phyloP scores from a whole-genome alignment of 2,329 filamentous ascomycete species.

The Trichoderma koningiopsis region DNA sequence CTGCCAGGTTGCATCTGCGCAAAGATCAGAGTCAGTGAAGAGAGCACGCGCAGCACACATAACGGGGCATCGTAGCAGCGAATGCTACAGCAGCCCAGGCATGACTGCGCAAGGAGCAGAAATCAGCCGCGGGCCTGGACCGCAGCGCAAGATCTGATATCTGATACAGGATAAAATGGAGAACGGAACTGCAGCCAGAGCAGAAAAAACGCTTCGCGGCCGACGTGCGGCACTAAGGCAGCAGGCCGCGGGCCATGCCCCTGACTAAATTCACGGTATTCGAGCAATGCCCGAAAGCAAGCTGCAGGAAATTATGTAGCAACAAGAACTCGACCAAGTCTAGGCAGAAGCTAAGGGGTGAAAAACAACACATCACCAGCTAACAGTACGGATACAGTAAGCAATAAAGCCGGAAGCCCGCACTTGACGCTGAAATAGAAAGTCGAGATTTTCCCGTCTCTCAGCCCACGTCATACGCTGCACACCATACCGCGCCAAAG shows the following conservation, averaged over 20 bases:
- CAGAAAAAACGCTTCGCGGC: neutral
- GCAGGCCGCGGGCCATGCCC: neutral
- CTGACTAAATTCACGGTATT: neutral
- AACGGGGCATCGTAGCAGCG: neutral
- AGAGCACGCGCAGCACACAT: neutral
- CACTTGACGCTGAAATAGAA: neutral
- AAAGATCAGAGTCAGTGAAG: neutral
- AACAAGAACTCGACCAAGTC: neutral
- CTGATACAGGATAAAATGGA: conserved; percentile 4
- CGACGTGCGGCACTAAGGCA: conserved; percentile 15
- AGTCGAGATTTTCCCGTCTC: neutral
- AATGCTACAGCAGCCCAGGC: neutral
- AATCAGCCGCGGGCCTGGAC: neutral
- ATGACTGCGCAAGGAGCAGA: neutral
- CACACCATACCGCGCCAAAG: neutral
- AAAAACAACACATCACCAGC: too few relatives aligned
- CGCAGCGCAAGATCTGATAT: conserved; percentile 22
- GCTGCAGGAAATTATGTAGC: neutral
- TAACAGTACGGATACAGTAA: neutral
- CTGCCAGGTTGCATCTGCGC: neutral
- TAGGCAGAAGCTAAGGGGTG: too few relatives aligned
- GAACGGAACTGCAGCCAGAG: neutral
- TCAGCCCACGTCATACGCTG: conserved; percentile 21
- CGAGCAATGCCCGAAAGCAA: neutral
- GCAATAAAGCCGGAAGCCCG: neutral